Evolutionary conservation across 257 asterid genomes (phyloP).

Genomic region (Solanum chmielewskii): DNA sequence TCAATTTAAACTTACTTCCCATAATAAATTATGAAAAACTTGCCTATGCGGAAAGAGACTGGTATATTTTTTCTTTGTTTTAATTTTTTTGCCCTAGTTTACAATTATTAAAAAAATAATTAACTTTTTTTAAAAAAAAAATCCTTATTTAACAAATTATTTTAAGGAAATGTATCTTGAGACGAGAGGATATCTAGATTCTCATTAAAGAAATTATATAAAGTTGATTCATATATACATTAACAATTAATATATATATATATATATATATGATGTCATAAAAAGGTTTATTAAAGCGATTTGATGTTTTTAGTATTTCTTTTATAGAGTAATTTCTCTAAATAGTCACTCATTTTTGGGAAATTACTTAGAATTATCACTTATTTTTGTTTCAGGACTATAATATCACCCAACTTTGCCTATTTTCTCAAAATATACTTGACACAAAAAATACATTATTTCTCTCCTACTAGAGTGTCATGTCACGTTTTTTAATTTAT

Average conservation of each 20-base stretch:
- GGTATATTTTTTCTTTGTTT: background rate
- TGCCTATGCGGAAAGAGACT: background rate
- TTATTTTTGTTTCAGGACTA: no score
- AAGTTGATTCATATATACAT: background rate
- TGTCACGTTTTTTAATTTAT: no score
- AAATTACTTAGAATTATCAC: no score
- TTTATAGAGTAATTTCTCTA: no score
- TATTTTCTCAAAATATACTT: no score
- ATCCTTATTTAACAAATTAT: background rate
- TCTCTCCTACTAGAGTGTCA: no score
- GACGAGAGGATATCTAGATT: background rate
- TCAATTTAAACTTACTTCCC: background rate
- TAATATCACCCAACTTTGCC: no score
- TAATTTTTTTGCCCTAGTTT: background rate
- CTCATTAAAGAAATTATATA: no score
- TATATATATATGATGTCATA: background rate
- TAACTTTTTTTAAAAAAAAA: no score
- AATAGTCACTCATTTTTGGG: no score
- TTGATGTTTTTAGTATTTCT: background rate
- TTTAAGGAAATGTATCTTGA: background rate
- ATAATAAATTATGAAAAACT: background rate
- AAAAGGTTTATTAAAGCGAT: background rate
- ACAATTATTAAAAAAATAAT: background rate
- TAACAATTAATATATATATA: background rate
- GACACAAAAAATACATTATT: no score